These are phyloP conservation scores for Claviceps sp. DNA, from an alignment of 2,329 filamentous ascomycete genomes.

Conservation along the genomic window DNA sequence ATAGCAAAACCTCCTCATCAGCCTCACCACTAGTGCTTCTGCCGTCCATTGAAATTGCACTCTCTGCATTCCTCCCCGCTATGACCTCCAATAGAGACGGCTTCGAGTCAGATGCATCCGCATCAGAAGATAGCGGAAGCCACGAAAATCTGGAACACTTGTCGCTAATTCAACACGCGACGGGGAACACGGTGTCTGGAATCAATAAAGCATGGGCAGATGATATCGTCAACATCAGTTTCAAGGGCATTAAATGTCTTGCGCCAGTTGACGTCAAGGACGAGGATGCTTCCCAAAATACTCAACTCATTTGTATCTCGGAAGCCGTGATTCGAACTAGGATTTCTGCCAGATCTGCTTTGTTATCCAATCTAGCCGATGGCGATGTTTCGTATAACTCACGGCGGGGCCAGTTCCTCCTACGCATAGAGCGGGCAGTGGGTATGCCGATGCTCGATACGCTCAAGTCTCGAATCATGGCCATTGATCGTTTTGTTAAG, in stretches of 20 bases:
- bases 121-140: slow-evolving; percentile 2
- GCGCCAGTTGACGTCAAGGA: slow-evolving; percentile 4
- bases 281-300: slow-evolving; percentile 6
- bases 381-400: slow-evolving; percentile 49
- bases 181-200: slow-evolving; percentile 8
- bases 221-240: slow-evolving; percentile 45
- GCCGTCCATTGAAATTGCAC: slow-evolving; percentile 34
- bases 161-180: slow-evolving; percentile 12
- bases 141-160: slow-evolving; percentile 11
- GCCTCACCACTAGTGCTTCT: slow-evolving; percentile 31
- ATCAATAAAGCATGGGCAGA: slow-evolving; percentile 39
- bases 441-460: slow-evolving; percentile 44
- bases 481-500: slow-evolving; percentile 56
- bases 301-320: slow-evolving; percentile 25
- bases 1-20: slow-evolving; percentile 22
- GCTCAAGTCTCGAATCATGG: slow-evolving; percentile 47
- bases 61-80: slow-evolving; percentile 31
- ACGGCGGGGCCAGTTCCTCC: slow-evolving; percentile 46
- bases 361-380: slow-evolving; percentile 43
- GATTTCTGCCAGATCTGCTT: slow-evolving; percentile 38
- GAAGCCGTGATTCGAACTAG: slow-evolving; percentile 43
- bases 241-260: slow-evolving; percentile 30
- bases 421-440: slow-evolving; percentile 45
- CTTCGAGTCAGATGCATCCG: slow-evolving; percentile 3
- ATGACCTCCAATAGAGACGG: slow-evolving; percentile 18